Percentiles rank a stretch among this genome's conserved stretches.
Evolutionary conservation across 805 yeast genomes (phyloP).

Genomic region (Barnettozyma salicaria): DNA sequence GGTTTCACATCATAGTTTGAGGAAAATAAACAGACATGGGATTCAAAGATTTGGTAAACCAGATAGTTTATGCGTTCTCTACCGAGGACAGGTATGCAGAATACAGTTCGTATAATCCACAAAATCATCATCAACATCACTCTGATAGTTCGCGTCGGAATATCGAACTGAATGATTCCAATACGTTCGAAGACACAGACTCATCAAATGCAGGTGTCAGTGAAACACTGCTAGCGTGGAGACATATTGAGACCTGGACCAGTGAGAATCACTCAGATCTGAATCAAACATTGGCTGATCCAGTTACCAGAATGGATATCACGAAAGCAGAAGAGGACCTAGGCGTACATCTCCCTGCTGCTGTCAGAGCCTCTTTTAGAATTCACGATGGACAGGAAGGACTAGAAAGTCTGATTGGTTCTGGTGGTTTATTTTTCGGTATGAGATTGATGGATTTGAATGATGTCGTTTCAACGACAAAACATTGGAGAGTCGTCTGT

Average conservation of each 20-base stretch:
- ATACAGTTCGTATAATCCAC: conserved; percentile 43
- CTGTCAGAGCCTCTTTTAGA: conserved; percentile 72
- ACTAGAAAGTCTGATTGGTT: conserved; percentile 63
- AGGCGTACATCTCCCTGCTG: conserved; percentile 66
- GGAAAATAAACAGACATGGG: conserved; percentile 24
- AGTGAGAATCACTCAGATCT: conserved; percentile 74
- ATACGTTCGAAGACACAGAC: conserved; percentile 34
- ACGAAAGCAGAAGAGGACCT: conserved; percentile 80
- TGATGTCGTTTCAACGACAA: conserved; percentile 72
- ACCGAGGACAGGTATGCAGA: conserved; percentile 70
- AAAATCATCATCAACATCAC: conserved; percentile 15
- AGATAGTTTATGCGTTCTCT: conserved; percentile 55
- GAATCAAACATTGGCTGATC: conserved; percentile 66
- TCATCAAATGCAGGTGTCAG: conserved; percentile 56
- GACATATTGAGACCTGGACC: conserved; percentile 82
- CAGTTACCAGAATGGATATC: conserved; percentile 77
- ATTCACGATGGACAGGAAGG: conserved; percentile 89
- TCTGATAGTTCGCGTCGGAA: conserved; percentile 3
- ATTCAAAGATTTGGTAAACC: conserved; percentile 44
- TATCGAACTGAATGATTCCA: conserved; percentile 22
- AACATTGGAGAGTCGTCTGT: conserved; percentile 77
- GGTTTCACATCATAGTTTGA: too few species aligned
- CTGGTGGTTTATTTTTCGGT: conserved; percentile 74
- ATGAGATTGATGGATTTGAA: conserved; percentile 75
- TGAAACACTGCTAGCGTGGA: conserved; percentile 77